These are phyloP conservation scores for Vitis cinerea DNA, from an alignment of 164 flowering plant species.

Conservation along the genomic window DNA sequence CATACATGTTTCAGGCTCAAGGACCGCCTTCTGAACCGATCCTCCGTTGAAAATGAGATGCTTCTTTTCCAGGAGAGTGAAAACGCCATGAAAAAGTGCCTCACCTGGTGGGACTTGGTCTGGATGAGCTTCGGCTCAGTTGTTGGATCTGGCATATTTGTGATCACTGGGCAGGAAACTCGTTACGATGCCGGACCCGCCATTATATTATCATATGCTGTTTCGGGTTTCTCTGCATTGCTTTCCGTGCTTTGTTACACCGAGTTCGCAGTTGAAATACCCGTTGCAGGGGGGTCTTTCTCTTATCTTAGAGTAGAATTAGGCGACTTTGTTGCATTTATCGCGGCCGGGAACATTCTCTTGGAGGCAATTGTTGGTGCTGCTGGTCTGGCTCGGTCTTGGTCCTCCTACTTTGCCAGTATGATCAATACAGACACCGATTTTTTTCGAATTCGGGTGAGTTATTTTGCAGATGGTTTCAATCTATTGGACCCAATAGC, in stretches of 20 bases:
- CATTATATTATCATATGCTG: constrained; percentile 45
- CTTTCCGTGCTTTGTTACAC: constrained; percentile 66
- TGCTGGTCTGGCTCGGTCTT: constrained; percentile 64
- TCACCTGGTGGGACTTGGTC: constrained; percentile 61
- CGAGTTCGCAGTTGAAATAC: constrained; percentile 65
- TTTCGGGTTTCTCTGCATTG: constrained; percentile 58
- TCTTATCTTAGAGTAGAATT: constrained; percentile 75
- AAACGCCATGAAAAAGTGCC: constrained; percentile 51
- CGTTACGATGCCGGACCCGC: constrained; percentile 48
- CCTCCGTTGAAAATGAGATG: constrained; percentile 40
- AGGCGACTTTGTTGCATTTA: constrained; percentile 75
- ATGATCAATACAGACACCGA: constrained; percentile 43
- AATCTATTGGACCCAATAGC: constrained; percentile 64
- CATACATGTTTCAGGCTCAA: constrained; percentile 28
- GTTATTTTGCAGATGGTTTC: constrained; percentile 34
- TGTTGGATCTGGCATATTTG: constrained; percentile 62
- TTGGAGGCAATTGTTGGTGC: constrained; percentile 56
- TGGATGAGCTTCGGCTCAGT: constrained; percentile 67
- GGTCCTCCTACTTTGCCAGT: constrained; percentile 77
- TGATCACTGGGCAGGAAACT: constrained; percentile 50
- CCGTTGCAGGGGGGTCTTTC: constrained; percentile 76
- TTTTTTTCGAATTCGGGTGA: constrained; percentile 36
- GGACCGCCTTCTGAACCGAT: constrained; percentile 41
- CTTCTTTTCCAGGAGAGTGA: constrained; percentile 40
- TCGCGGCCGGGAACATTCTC: constrained; percentile 75